Evolutionary conservation across 768 basidiomycete species (phyloP).

Genomic region (Suillus bovinus): DNA sequence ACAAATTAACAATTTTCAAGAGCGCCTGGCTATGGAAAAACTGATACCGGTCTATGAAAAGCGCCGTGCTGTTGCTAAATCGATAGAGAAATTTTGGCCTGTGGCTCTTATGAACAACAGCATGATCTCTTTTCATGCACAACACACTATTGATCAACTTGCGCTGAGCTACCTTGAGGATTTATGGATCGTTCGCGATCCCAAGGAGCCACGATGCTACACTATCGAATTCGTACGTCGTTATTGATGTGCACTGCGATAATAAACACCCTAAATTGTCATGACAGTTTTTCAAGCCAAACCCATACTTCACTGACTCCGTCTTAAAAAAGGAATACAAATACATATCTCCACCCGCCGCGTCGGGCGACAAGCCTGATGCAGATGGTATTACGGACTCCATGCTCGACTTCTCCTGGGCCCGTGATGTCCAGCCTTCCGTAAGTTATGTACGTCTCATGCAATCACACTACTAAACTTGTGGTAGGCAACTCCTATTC

Average conservation of each 20-base stretch:
- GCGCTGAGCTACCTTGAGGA: constrained; percentile 86
- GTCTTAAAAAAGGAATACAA: constrained; percentile 85
- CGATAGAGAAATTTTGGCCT: constrained; percentile 83
- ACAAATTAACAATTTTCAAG: constrained; percentile 36
- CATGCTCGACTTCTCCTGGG: constrained; percentile 83
- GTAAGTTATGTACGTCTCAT: constrained; percentile 41
- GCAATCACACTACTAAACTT: constrained; percentile 1
- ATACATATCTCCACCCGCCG: constrained; percentile 55
- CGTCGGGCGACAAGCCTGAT: constrained; percentile 59
- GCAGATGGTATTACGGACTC: constrained; percentile 74
- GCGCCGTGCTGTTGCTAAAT: constrained; percentile 64
- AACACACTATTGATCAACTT: constrained; percentile 75
- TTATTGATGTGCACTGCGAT: constrained; percentile 9
- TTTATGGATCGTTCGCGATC: constrained; percentile 77
- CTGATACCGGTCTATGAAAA: constrained; percentile 66
- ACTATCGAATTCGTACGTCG: constrained; percentile 84
- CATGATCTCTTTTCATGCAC: constrained; percentile 61
- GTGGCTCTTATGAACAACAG: constrained; percentile 76
- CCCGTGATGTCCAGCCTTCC: constrained; percentile 65
- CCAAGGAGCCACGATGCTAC: constrained; percentile 75
- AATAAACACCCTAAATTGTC: constrained; percentile 9
- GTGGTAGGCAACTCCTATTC: constrained; percentile 60
- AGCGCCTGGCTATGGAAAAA: constrained; percentile 60
- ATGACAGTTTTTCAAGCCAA: constrained; percentile 77
- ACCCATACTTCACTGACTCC: constrained; percentile 77